phyloP scores from a whole-genome alignment of 75 land plant genomes.

The Azolla pinnata region DNA sequence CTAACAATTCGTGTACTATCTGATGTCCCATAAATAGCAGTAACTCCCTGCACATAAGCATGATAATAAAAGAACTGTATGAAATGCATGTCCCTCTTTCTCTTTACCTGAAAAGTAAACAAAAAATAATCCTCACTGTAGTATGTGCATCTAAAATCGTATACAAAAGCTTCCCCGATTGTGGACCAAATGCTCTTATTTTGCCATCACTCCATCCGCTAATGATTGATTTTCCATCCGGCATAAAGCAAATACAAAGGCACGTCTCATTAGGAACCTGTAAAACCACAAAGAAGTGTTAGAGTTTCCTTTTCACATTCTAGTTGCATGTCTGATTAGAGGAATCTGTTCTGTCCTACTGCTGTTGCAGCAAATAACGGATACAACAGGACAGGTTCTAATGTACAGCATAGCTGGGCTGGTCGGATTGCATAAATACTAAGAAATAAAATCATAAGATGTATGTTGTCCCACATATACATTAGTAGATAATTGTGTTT shows the following conservation, averaged over 20 bases:
- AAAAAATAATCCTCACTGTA: neutral
- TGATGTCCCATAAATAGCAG: conserved; percentile 19
- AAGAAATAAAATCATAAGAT: too few species aligned
- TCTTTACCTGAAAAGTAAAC: conserved; percentile 2
- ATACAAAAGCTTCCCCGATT: conserved; percentile 25
- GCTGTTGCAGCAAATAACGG: too few species aligned
- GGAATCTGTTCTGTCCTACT: too few species aligned
- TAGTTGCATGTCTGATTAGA: too few species aligned
- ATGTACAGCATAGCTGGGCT: too few species aligned
- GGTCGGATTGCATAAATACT: too few species aligned
- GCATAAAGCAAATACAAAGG: conserved; percentile 28
- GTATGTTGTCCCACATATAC: too few species aligned
- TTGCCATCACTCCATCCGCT: conserved; percentile 35
- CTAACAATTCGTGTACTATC: conserved; percentile 27
- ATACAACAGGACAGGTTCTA: too few species aligned
- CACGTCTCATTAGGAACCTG: conserved; percentile 28
- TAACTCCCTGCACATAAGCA: conserved; percentile 20
- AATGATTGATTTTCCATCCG: conserved; percentile 30
- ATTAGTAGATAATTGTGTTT: too few species aligned
- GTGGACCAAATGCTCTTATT: conserved; percentile 32
- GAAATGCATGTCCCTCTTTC: neutral
- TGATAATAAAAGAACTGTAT: neutral
- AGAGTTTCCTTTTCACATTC: too few species aligned
- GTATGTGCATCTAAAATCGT: conserved; percentile 27
- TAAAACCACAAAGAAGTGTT: neutral